These are phyloP conservation scores for Macadamia integrifolia DNA, from an alignment of 164 flowering plant genomes.

Conservation along the genomic window DNA sequence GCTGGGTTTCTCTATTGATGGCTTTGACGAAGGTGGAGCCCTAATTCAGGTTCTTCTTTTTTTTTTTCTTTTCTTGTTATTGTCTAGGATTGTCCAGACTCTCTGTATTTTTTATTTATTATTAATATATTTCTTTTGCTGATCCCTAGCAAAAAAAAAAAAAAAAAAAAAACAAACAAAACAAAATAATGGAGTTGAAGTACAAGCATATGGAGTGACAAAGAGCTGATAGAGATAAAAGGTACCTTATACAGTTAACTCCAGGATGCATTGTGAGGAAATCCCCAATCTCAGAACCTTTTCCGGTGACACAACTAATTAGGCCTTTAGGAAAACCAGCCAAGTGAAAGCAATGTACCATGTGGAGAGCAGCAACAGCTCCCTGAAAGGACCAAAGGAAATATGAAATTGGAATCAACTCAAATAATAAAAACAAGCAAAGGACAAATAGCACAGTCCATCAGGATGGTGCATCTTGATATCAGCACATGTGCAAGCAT, in stretches of 20 bases:
- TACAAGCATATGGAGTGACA: neutral
- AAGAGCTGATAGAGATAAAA: neutral
- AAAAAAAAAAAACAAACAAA: too few species aligned
- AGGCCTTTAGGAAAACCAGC: constrained; percentile 99
- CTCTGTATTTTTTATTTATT: too few species aligned
- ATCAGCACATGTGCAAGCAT: neutral
- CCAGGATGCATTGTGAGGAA: constrained; percentile 98
- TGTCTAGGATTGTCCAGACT: too few species aligned
- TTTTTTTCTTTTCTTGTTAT: too few species aligned
- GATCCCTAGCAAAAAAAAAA: too few species aligned
- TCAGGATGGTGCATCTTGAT: neutral
- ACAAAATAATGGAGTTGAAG: too few species aligned
- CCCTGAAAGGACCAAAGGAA: constrained; percentile 40
- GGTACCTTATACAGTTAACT: constrained; percentile 88
- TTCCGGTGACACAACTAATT: constrained; percentile 90
- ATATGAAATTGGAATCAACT: neutral
- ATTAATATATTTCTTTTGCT: too few species aligned
- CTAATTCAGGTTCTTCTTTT: too few species aligned
- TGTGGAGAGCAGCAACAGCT: constrained; percentile 86
- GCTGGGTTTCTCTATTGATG: too few species aligned
- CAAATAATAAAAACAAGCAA: too few species aligned
- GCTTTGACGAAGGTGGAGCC: too few species aligned
- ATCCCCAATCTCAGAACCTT: constrained; percentile 97
- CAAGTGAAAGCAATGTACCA: constrained; percentile 98
- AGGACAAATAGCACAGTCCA: neutral